Base-by-base conservation (phyloP, 257 asterid species). In the Rubia yunnanensis region DNA sequence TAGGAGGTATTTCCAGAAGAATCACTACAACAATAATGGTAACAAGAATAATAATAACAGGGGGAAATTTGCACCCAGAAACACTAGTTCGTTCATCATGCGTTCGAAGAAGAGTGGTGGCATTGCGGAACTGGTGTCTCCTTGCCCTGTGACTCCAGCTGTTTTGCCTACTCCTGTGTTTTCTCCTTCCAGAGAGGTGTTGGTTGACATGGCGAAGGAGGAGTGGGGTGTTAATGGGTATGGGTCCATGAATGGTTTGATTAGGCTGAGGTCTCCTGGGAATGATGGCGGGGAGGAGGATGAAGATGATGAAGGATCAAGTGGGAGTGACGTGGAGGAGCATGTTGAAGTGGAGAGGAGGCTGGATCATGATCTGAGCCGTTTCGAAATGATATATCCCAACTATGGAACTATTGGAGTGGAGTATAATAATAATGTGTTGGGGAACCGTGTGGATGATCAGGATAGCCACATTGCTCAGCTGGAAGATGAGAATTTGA, bases 181-280 rank as follows among this genome's bases (percentile, higher is more conserved):
- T 66, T 88, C 96, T 8, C 95, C 96, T 1, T 86, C 96, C 0
- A 82, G 88, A 71, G 95, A 88, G 72, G 96, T 79, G 64, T 79
- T 88, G 67, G 88, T 82, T 27, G 96, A 88, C 76, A 88, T 84
- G 94, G 96, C 96, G 0, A 86, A 86, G 77, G 95, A 84, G 67
- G 96, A 88, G 67, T 88, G 96, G 96, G 96, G 96, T 7, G 95
- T 88, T 41, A 92, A 88, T 79, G 96, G 96, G 41, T 86, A 86
- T 66, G 96, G 96, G 8, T 85, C 96, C 13, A 88, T 88, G 96
- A 88, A 88, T 70, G 94, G 96, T 13, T 72, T 88, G 79, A 88
- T 88, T 68, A 77, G 96, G 83, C 70, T 88, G 79, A 84, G 96
- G 72, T 83, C 94, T 4, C 88, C 91, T 0, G 91, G 94, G 10